Evolutionary conservation across 805 yeast genomes (phyloP).

Genomic region (Dipodascus geniculatus): DNA sequence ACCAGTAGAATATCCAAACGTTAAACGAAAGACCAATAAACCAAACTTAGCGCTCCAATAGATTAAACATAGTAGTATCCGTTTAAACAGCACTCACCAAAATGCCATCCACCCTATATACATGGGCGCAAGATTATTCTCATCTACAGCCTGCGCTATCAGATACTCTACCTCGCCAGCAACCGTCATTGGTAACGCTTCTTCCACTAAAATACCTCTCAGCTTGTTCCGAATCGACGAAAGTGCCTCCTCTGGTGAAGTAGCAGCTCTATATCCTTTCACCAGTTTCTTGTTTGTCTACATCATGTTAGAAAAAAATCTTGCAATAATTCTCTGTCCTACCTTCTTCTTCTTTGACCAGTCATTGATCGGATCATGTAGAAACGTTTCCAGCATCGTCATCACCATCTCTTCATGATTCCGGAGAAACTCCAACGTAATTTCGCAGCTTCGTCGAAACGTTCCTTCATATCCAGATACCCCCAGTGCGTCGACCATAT

Average conservation of each 20-base stretch:
- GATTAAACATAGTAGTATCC: no score
- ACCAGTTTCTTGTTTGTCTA: slow-evolving; percentile 3
- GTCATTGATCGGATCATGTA: slow-evolving; percentile 85
- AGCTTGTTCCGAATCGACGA: slow-evolving; percentile 65
- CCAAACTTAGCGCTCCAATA: no score
- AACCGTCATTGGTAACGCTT: slow-evolving; percentile 78
- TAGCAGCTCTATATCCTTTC: slow-evolving; percentile 16
- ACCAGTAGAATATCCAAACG: no score
- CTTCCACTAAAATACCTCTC: slow-evolving; percentile 70
- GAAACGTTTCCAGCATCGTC: slow-evolving; percentile 84
- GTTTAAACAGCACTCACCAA: slow-evolving; percentile 28
- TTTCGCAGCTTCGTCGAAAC: slow-evolving; percentile 76
- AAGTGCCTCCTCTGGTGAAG: slow-evolving; percentile 54
- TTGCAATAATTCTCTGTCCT: slow-evolving; percentile 7
- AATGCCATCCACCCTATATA: slow-evolving; percentile 89
- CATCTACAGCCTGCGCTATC: slow-evolving; percentile 68
- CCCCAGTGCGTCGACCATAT: slow-evolving; percentile 83
- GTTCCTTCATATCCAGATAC: slow-evolving; percentile 83
- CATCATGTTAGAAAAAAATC: not conserved
- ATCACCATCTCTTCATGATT: slow-evolving; percentile 72
- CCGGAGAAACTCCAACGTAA: slow-evolving; percentile 61
- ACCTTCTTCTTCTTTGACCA: slow-evolving; percentile 42
- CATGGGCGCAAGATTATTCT: slow-evolving; percentile 68
- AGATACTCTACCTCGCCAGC: slow-evolving; percentile 87
- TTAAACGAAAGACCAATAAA: no score